Conservation (phyloP, 2,329 filamentous ascomycete species). For the Colletotrichum musicola region DNA sequence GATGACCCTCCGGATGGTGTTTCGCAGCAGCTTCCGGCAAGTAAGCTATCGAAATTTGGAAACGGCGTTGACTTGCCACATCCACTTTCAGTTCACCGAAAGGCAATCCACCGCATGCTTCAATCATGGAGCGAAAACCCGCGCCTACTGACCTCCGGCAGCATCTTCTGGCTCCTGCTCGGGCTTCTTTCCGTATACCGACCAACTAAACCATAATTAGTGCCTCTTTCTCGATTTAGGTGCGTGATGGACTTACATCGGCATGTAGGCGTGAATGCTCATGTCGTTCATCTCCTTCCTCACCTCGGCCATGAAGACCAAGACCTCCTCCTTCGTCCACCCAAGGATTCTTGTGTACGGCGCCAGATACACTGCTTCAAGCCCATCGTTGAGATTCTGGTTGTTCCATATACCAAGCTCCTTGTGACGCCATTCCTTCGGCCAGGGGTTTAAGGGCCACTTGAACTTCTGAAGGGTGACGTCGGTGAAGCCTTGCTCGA, state of each 20-base stretch:
- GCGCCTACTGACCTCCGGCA: too few species aligned
- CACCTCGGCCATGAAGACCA: background rate
- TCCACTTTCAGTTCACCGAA: too few species aligned
- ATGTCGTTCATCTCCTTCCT: background rate
- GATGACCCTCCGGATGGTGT: too few species aligned
- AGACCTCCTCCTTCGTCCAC: background rate
- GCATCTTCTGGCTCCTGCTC: background rate
- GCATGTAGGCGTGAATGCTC: background rate
- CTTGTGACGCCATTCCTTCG: background rate
- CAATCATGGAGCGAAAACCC: too few species aligned
- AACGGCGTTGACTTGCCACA: too few species aligned
- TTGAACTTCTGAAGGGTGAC: background rate
- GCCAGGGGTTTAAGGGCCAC: background rate
- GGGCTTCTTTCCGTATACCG: background rate
- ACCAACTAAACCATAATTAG: background rate
- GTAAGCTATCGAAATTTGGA: too few species aligned
- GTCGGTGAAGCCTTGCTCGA: background rate
- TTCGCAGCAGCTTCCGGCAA: too few species aligned
- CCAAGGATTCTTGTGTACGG: background rate
- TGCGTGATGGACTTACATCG: background rate
- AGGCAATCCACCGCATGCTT: too few species aligned
- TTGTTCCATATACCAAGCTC: background rate
- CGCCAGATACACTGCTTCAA: background rate
- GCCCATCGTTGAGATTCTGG: background rate
- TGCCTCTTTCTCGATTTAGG: background rate